Conservation (phyloP, 768 basidiomycete species). For the Suillus subaureus region DNA sequence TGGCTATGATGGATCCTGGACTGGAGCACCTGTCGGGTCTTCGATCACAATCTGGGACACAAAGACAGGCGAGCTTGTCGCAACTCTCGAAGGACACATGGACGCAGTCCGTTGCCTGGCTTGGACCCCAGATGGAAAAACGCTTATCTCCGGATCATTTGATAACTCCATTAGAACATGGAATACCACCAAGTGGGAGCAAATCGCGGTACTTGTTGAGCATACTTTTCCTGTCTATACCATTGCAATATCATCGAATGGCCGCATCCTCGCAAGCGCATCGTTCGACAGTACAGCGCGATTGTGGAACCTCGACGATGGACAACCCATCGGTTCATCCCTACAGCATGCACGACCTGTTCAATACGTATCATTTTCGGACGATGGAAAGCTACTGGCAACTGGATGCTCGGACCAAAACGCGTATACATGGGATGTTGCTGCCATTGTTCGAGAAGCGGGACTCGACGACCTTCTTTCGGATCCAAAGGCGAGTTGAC, state of each 20-base stretch:
- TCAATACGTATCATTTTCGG: background rate
- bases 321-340: background rate
- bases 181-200: background rate
- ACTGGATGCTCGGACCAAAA: background rate
- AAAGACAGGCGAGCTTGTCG: background rate
- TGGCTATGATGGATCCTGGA: background rate
- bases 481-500: background rate
- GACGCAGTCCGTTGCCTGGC: background rate
- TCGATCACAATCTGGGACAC: background rate
- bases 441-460: background rate
- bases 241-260: background rate
- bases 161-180: background rate
- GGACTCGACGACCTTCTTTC: background rate
- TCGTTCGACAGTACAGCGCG: background rate
- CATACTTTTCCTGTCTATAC: rapidly evolving
- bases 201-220: background rate
- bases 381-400: background rate
- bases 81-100: background rate
- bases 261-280: background rate
- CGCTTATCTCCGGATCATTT: background rate
- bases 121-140: background rate
- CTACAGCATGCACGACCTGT: background rate
- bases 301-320: background rate
- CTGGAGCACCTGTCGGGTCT: background rate
- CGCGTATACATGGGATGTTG: background rate